phyloP scores from a whole-genome alignment of 495 filamentous ascomycete species.

The Annulohypoxylon maeteangense region DNA sequence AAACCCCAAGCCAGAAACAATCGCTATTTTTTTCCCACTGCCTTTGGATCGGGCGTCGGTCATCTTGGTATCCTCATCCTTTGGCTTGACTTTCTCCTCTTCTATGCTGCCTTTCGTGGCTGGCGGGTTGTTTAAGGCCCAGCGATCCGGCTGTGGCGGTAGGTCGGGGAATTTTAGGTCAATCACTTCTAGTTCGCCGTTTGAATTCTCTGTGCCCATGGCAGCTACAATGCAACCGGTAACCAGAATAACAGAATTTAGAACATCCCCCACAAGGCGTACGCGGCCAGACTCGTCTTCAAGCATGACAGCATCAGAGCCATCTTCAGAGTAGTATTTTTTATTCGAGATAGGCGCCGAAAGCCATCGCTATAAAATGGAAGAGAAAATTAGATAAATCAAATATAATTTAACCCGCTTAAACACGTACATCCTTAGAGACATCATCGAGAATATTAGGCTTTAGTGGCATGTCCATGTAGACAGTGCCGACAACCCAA shows the following conservation, averaged over 20 bases:
- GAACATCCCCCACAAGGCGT: constrained; percentile 73
- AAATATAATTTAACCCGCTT: not conserved
- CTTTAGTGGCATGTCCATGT: constrained; percentile 97
- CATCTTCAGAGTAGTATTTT: constrained; percentile 75
- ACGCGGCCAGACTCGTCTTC: constrained; percentile 98
- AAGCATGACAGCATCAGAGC: constrained; percentile 77
- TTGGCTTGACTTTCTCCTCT: constrained; percentile 40
- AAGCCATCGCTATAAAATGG: constrained; percentile 75
- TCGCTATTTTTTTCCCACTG: constrained; percentile 75
- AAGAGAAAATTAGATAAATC: not conserved
- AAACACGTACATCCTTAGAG: constrained; percentile 78
- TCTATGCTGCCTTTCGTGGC: constrained; percentile 31
- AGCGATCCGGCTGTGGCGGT: constrained; percentile 79
- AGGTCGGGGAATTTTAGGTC: constrained; percentile 89
- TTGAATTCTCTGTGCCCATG: constrained; percentile 89
- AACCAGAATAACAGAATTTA: constrained; percentile 75
- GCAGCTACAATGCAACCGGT: constrained; percentile 93
- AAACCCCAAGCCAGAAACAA: constrained; percentile 89
- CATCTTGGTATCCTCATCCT: constrained; percentile 58
- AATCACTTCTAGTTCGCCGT: constrained; percentile 93
- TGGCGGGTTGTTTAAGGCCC: constrained; percentile 63
- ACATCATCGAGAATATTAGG: constrained; percentile 97
- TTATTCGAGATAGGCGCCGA: constrained; percentile 80
- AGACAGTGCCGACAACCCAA: constrained; percentile 94
- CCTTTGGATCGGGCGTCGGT: constrained; percentile 50